phyloP scores from a whole-genome alignment of 345 rosid species.

The Litchi chinensis region DNA sequence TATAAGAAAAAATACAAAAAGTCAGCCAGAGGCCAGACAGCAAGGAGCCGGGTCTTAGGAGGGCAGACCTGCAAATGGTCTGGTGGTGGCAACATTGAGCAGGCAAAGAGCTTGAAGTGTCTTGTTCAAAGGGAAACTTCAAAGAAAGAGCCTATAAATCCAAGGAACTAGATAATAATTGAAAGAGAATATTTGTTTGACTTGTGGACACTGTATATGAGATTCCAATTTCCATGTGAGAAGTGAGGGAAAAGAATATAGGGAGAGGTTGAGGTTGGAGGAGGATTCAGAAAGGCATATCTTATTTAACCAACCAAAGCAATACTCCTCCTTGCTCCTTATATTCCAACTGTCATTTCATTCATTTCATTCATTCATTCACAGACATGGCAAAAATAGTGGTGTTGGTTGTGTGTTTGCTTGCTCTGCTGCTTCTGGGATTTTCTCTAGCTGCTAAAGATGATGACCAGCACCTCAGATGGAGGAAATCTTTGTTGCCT shows the following conservation, averaged over 20 bases:
- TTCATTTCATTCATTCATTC: slow-evolving; percentile 1
- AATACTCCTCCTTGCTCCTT: neutral
- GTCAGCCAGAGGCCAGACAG: no score
- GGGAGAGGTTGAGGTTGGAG: no score
- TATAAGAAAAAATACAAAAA: no score
- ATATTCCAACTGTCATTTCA: neutral
- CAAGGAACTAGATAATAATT: neutral
- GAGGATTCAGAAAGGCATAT: neutral
- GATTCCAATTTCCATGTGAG: neutral
- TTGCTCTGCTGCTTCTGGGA: slow-evolving; percentile 6
- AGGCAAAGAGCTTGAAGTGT: neutral
- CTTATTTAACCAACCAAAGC: neutral
- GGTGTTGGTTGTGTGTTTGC: slow-evolving; percentile 12
- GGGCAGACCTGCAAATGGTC: no score
- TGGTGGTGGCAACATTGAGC: no score
- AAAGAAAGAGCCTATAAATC: neutral
- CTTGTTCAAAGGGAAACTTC: neutral
- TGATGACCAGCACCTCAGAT: slow-evolving; percentile 14
- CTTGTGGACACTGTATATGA: neutral
- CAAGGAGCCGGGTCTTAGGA: no score
- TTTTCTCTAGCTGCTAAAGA: slow-evolving; percentile 16
- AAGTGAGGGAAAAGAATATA: neutral
- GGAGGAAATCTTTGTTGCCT: slow-evolving; percentile 30
- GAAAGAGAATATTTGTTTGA: neutral
- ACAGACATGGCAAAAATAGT: slow-evolving; percentile 33